Conservation (phyloP, 176 grass and related monocot genomes). For the Tuctoria greenei region DNA sequence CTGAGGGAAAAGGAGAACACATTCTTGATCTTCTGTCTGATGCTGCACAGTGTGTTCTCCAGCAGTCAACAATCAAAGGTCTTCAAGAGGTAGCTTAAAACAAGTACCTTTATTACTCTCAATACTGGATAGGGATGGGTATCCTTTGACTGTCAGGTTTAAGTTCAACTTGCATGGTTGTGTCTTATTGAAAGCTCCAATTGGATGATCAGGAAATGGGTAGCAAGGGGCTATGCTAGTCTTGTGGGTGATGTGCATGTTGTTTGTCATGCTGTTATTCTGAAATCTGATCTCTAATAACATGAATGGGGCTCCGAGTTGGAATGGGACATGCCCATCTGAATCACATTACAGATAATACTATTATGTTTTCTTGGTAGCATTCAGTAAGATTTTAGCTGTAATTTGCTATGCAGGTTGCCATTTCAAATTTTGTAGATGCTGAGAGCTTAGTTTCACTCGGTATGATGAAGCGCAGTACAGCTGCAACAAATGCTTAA, state of each 20-base stretch:
- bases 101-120: slow-evolving; percentile 7
- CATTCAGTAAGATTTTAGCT: slow-evolving; percentile 22
- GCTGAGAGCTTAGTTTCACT: slow-evolving; percentile 56
- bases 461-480: slow-evolving; percentile 77
- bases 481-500: slow-evolving; percentile 88
- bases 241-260: not conserved
- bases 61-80: slow-evolving; percentile 73
- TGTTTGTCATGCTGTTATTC: slow-evolving; percentile 3
- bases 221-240: not conserved
- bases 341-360: not conserved
- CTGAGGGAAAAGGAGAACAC: slow-evolving; percentile 73
- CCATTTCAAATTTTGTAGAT: slow-evolving; percentile 50
- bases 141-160: not conserved
- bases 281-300: not conserved
- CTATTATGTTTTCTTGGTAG: slow-evolving; percentile 14
- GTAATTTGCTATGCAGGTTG: slow-evolving; percentile 50
- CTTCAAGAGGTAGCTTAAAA: slow-evolving; percentile 75
- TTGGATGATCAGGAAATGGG: not conserved
- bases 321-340: slow-evolving; percentile 2
- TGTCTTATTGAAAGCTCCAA: slow-evolving; percentile 6
- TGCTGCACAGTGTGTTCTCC: slow-evolving; percentile 53
- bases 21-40: slow-evolving; percentile 78
- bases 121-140: not conserved
- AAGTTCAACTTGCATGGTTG: not conserved
- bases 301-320: not conserved